A percentile compares a stretch with the other conserved stretches of the same genome.
Evolutionary conservation across 108 stramenopile species (phyloP).

Genomic region (Pseudonitzschia multistriata): DNA sequence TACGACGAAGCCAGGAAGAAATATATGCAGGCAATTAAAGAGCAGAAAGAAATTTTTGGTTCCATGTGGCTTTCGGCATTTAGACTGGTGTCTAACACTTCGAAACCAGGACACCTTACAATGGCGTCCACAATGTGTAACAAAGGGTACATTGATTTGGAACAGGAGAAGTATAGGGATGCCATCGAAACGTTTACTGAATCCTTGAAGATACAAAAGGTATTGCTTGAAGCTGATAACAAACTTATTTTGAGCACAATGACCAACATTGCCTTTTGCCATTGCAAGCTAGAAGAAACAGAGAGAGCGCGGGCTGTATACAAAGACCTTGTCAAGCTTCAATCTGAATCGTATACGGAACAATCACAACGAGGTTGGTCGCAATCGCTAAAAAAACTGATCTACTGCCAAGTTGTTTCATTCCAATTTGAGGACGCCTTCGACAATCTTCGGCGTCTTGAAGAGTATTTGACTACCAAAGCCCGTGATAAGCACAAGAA

Average conservation of each 20-base stretch:
- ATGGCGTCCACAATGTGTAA: constrained; percentile 72
- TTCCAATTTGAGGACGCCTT: constrained; percentile 44
- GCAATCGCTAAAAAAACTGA: constrained; percentile 40
- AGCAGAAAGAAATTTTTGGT: constrained; percentile 49
- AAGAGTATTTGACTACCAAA: constrained; percentile 35
- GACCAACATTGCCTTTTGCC: constrained; percentile 55
- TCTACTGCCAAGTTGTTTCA: constrained; percentile 36
- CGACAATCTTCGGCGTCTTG: constrained; percentile 33
- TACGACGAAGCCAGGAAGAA: constrained; percentile 42
- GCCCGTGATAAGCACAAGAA: constrained; percentile 21
- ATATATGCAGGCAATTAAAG: constrained; percentile 44
- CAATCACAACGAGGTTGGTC: constrained; percentile 34
- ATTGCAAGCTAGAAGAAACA: constrained; percentile 25
- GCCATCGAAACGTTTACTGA: constrained; percentile 46
- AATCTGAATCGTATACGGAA: constrained; percentile 35
- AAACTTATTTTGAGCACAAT: constrained; percentile 53
- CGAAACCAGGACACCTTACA: constrained; percentile 53
- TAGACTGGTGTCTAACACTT: constrained; percentile 24
- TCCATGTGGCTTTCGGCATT: constrained; percentile 27
- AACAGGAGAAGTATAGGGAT: constrained; percentile 38
- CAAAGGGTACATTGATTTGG: constrained; percentile 52
- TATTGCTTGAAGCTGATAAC: constrained; percentile 47
- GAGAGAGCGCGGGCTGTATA: constrained; percentile 38
- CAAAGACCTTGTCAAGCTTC: constrained; percentile 38
- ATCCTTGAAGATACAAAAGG: constrained; percentile 52